Evolutionary conservation across 257 asterid genomes (phyloP).

Genomic region (Solanum pimpinellifolium): DNA sequence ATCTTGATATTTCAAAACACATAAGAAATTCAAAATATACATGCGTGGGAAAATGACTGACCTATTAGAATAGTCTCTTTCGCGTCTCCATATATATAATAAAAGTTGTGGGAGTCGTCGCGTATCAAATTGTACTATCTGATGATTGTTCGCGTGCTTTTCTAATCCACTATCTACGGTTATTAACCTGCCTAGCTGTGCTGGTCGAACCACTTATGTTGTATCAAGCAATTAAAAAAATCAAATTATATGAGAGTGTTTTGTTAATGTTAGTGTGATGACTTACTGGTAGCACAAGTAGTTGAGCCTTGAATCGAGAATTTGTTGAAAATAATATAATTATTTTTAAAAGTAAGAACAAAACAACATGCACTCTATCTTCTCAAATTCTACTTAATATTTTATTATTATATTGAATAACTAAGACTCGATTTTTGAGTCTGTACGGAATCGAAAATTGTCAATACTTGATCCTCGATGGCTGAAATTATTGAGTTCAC

Average conservation of each 20-base stretch:
- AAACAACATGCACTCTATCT: not conserved
- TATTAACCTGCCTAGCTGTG: not conserved
- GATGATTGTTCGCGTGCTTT: not conserved
- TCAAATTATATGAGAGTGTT: too few species aligned
- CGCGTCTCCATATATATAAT: constrained; percentile 15
- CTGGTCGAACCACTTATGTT: too few species aligned
- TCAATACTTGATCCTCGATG: not conserved
- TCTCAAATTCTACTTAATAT: too few species aligned
- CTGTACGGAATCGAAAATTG: constrained; percentile 23
- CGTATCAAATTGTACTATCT: not conserved
- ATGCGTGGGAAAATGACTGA: not conserved
- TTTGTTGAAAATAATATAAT: too few species aligned
- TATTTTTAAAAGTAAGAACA: too few species aligned
- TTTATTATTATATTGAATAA: not conserved
- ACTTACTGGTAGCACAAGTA: too few species aligned
- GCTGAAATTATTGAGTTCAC: not conserved
- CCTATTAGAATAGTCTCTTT: not conserved
- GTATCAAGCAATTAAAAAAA: too few species aligned
- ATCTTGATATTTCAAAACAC: not conserved
- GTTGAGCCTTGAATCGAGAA: too few species aligned
- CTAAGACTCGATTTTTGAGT: not conserved
- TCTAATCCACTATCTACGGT: constrained; percentile 3
- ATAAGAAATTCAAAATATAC: not conserved
- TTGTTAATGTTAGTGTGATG: too few species aligned
- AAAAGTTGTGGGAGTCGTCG: not conserved